Conservation (phyloP, 345 rosid species). For the Gossypium anomalum region DNA sequence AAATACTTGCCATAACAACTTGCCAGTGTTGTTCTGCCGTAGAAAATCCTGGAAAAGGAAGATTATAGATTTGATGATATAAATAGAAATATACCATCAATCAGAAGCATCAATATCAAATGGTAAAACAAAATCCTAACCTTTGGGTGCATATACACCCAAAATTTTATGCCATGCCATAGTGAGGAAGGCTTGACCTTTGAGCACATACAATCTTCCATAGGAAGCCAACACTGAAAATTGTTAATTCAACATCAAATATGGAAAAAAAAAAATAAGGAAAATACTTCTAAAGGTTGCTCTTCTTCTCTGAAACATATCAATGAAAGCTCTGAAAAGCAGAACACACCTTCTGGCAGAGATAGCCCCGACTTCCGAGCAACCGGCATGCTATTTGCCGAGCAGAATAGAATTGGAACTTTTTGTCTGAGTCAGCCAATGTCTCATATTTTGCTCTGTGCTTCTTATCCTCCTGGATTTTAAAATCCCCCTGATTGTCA, state of each 20-base stretch:
- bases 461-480: slow-evolving; percentile 77
- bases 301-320: not conserved
- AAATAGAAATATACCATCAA: not conserved
- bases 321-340: not conserved
- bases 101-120: not conserved
- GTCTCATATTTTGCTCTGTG: slow-evolving; percentile 80
- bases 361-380: slow-evolving; percentile 89
- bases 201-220: slow-evolving; percentile 91
- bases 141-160: slow-evolving; percentile 99
- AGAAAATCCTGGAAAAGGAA: slow-evolving; percentile 64
- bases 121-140: slow-evolving; percentile 30
- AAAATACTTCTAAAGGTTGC: not conserved
- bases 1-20: slow-evolving; percentile 85
- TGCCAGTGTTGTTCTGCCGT: slow-evolving; percentile 95
- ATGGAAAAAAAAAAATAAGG: slow-evolving; percentile 1
- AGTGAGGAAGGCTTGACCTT: slow-evolving; percentile 50
- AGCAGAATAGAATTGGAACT: slow-evolving; percentile 75
- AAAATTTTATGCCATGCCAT: slow-evolving; percentile 69
- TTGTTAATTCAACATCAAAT: not conserved
- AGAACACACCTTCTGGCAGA: slow-evolving; percentile 72
- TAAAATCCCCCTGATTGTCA: slow-evolving; percentile 58
- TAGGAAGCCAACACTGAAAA: slow-evolving; percentile 93
- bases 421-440: slow-evolving; percentile 67
- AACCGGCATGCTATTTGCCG: slow-evolving; percentile 83
- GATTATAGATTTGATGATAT: slow-evolving; percentile 7